phyloP scores from a whole-genome alignment of 108 stramenopile species.

The Skeletonema costatum region DNA sequence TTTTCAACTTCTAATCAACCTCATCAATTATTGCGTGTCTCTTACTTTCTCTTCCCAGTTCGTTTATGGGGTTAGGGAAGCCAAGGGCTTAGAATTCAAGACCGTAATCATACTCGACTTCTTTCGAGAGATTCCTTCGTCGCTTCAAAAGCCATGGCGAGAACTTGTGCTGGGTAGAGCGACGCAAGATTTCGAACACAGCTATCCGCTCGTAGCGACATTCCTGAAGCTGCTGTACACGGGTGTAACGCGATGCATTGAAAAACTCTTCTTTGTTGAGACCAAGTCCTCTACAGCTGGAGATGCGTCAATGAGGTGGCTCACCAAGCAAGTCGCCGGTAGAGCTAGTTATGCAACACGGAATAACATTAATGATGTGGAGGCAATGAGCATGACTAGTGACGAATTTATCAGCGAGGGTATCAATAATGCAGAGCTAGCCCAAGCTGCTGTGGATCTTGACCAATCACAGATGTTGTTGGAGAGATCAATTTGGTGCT shows the following conservation, averaged over 20 bases:
- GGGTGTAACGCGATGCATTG: slow-evolving; percentile 48
- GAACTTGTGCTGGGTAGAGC: slow-evolving; percentile 36
- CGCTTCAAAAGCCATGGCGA: slow-evolving; percentile 47
- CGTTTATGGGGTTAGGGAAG: slow-evolving; percentile 45
- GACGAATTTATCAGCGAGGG: slow-evolving; percentile 42
- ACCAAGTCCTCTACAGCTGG: slow-evolving; percentile 39
- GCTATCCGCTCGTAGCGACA: slow-evolving; percentile 43
- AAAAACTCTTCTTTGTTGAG: slow-evolving; percentile 57
- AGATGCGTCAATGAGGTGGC: slow-evolving; percentile 36
- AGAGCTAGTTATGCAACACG: slow-evolving; percentile 23
- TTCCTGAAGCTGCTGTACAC: slow-evolving; percentile 60
- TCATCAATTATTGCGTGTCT: neutral
- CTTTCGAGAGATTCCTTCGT: slow-evolving; percentile 30
- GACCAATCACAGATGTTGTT: neutral
- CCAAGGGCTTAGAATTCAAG: slow-evolving; percentile 59
- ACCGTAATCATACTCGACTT: slow-evolving; percentile 58
- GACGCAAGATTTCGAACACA: neutral
- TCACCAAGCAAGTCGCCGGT: neutral
- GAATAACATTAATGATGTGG: slow-evolving; percentile 29
- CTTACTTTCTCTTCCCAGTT: neutral
- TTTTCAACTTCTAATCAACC: neutral
- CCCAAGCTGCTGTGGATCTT: slow-evolving; percentile 17
- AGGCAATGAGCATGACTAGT: slow-evolving; percentile 31
- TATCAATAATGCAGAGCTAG: slow-evolving; percentile 30
- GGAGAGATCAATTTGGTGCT: slow-evolving; percentile 41